Base-by-base conservation (phyloP, 2,329 filamentous ascomycete species). In the Sarocladium oryzae region DNA sequence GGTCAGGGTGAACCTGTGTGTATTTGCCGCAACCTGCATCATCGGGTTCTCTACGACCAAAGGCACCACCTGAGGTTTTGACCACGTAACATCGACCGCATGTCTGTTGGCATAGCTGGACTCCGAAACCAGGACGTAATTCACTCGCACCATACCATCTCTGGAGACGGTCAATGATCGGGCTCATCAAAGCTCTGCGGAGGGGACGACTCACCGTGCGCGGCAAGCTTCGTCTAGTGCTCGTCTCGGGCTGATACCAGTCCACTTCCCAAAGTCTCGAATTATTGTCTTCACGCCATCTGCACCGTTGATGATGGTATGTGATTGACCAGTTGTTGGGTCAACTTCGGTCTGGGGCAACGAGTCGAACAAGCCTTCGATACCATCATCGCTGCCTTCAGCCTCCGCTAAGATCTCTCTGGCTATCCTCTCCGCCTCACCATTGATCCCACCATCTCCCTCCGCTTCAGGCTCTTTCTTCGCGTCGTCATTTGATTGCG, bases 211-310 rank as follows among this genome's bases (percentile, higher is more conserved):
- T 57, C 66, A 86, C 85, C 85, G 85, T 56, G 89, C 81, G 59
- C 86, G 85, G 64, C 91, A 95, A n/a, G 88, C 81, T 65, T 96
- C 91, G 65, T 96, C 90, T 11, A 97, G 70, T 24, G 88, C 77
- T 56, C 86, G 79, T 55, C 82, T 80, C 15, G 92, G 91, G 58
- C 74, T 87, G 26, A 95, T 69, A 7, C 92, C 91, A 13, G 80
- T 79, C 73, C 83, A 84, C 65, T 89, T 89, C 1, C 89, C 90
- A 74, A 97, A 96, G 60, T 96, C 86, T 38, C 88, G 77, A 46
- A 95, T 77, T 1, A 73, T 77, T 3, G 89, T 67, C 52, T 77
- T 82, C 5, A 71, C 63, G 2, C 81, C 77, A 56, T 79, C 66
- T 51, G 70, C 57, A 43, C 73, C 69, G 59, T 75, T 81, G 38